Evolutionary conservation across 1,284 basidiomycete genomes (phyloP).

Genomic region (Puccinia polysora): DNA sequence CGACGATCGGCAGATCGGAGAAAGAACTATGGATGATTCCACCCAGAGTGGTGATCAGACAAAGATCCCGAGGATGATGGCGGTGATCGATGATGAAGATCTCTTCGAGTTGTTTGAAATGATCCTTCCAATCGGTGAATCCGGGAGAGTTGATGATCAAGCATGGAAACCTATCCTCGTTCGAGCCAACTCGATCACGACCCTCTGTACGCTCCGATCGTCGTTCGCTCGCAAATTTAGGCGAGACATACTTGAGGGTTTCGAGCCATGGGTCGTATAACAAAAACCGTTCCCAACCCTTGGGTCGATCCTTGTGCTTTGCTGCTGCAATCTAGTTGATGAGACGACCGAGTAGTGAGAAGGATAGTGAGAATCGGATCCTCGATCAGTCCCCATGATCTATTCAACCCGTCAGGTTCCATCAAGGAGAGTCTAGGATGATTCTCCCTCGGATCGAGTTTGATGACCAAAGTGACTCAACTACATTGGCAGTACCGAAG

Average conservation of each 20-base stretch:
- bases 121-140: constrained; percentile 24
- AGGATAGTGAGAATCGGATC: not conserved
- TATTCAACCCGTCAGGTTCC: not conserved
- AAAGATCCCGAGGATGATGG: not conserved
- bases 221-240: not conserved
- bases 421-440: too few relatives aligned
- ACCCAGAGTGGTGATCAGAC: constrained; percentile 22
- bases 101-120: constrained; percentile 24
- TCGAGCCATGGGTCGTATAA: constrained; percentile 39
- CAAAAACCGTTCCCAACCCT: constrained; percentile 19
- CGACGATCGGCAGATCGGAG: constrained; percentile 36
- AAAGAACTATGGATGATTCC: constrained; percentile 42
- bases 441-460: too few relatives aligned
- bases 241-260: constrained; percentile 8
- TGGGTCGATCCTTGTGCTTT: constrained; percentile 14
- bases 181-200: not conserved
- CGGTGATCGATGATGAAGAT: not conserved
- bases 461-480: constrained; percentile 21
- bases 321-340: constrained; percentile 23
- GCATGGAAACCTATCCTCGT: not conserved
- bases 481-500: constrained; percentile 37
- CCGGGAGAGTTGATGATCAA: constrained; percentile 41
- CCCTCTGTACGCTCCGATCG: not conserved
- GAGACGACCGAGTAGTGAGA: not conserved
- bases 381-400: not conserved